Base-by-base conservation (phyloP, 352 stramenopile species). In the Phytophthora aleatoria region DNA sequence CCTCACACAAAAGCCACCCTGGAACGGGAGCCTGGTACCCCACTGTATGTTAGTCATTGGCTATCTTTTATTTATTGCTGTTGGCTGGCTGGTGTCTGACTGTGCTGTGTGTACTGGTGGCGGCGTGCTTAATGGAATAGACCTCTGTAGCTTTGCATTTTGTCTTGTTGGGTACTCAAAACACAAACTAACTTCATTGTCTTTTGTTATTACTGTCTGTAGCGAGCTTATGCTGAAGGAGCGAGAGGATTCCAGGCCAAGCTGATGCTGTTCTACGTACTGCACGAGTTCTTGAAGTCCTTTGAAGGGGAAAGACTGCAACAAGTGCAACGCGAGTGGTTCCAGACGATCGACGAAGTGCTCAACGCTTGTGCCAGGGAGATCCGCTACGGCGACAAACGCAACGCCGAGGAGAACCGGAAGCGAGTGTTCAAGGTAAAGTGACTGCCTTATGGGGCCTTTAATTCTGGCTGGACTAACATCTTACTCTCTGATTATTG, bases 231-330 rank as follows among this genome's bases (percentile, higher is more conserved):
- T 45, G 73, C 74, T 33, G 85, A 95, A 10, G 74, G 72, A 8
- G 62, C 77, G 30, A 65, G 76, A 41, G 81, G 87, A 50, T 92
- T 92, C 57, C 82, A 93, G 50, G 69, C 79, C 50, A 95, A 92
- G 62, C 54, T 95, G 33, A 95, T 95, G 87, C 73, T 95, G 10
- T 90, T 95, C 43, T 95, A 95, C 82, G 73, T 94, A 43, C 74
- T 95, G 31, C 85, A 95, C 65, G 87, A 95, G 75, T 95, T 95
- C 55, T 74, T 95, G 57, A 95, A 95, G 79, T 77, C 75, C 13
- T 92, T 90, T 53, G 71, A 90, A 36, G 78, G 80, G 7, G 77
- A 89, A 44, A 56, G 78, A 47, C 70, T 87, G 12, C 62, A 74
- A 3, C 61, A 79, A 24, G 77, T 92, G 39, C 81, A 94, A 54